Evolutionary conservation across 2,329 filamentous ascomycete genomes (phyloP), one percentile per base, ranked within the genome.

Genomic region (Bipolaris sorokiniana): DNA sequence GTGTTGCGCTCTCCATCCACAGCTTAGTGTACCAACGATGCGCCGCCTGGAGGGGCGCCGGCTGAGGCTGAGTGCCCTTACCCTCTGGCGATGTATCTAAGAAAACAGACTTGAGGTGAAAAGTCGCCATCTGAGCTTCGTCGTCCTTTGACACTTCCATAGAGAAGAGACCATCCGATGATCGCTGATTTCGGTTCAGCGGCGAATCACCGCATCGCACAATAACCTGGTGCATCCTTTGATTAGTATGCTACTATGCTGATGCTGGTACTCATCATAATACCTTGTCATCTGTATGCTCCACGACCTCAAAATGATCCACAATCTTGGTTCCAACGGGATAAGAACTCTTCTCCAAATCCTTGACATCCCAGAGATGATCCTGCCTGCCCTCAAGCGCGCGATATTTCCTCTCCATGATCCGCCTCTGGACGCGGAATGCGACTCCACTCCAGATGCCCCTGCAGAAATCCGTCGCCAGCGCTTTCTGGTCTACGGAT

Each of bases 281-380:
- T 62, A 77, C 76, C 74, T 74, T 77, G 10, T 75, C 68, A 10
- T 63, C 56, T 9, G 61, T 62, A 48, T 74, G 69, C 23, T 76
- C 70, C 37, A 78, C 57, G n/a, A 78, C 76, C 67, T 78, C 76
- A 42, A 78, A 78, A 60, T 78, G 76, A 65, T 78, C 76, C 26
- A 68, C 71, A 61, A 78, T 76, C 34, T 61, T 66, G 2, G 74
- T 76, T 3, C 76, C 75, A 2, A 77, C 69, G 9, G 53, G 26
- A 57, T 78, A 78, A 16, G 68, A 68, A 18, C 65, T 70, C 55
- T 62, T 64, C 28, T 62, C 68, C 51, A 78, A 54, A 45, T 77
- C 64, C 50, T 69, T 67, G 51, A 70, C 67, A 40, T 73, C 71
- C 76, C 76, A 78, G 1, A 78, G 62, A 36, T 74, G 61, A 1